phyloP scores from a whole-genome alignment of 352 stramenopile species.

The Phytophthora aleatoria region DNA sequence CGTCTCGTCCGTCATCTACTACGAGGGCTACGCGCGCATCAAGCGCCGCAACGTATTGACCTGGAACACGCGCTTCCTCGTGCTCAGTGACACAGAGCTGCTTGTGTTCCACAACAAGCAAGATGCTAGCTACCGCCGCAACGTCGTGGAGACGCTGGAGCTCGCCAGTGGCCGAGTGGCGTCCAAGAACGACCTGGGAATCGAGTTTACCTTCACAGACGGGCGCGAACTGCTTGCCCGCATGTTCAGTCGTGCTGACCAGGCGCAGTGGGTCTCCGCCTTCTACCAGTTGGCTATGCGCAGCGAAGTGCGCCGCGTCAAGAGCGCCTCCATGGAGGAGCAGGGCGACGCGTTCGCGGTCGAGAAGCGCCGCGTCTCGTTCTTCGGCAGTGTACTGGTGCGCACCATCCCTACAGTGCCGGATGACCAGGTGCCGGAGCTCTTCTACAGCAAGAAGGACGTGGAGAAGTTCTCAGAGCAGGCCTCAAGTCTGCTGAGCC shows the following conservation, averaged over 20 bases:
- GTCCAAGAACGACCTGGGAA: slow-evolving; percentile 45
- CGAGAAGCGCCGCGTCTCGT: slow-evolving; percentile 55
- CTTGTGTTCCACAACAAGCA: slow-evolving; percentile 59
- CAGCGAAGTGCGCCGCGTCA: slow-evolving; percentile 39
- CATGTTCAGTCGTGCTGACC: slow-evolving; percentile 58
- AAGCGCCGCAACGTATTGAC: slow-evolving; percentile 62
- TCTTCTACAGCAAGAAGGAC: slow-evolving; percentile 72
- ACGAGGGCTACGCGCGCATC: slow-evolving; percentile 66
- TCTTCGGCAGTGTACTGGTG: slow-evolving; percentile 63
- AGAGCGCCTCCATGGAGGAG: slow-evolving; percentile 35
- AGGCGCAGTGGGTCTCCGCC: slow-evolving; percentile 66
- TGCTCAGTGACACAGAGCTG: slow-evolving; percentile 52
- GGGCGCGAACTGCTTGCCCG: slow-evolving; percentile 52
- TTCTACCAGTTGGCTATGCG: slow-evolving; percentile 63
- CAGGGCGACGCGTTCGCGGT: slow-evolving; percentile 32
- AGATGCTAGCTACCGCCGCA: slow-evolving; percentile 47
- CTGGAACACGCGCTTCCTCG: slow-evolving; percentile 67
- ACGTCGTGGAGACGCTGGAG: slow-evolving; percentile 45
- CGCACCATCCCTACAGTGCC: slow-evolving; percentile 57
- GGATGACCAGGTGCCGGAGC: slow-evolving; percentile 53
- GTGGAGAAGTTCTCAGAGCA: slow-evolving; percentile 66
- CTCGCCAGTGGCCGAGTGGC: slow-evolving; percentile 47
- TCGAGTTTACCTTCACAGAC: slow-evolving; percentile 55
- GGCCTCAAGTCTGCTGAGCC: slow-evolving; percentile 50
- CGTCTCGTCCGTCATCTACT: slow-evolving; percentile 30